Percentiles rank a stretch among this genome's conserved stretches.
These are phyloP conservation scores for sweet orange (Citrus sinensis) DNA, from an alignment of 345 rosid species.

Conservation along the genomic window DVS_A1.0 CM039164.1:959001-959500, in stretches of 20 bases:
- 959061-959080: too few relatives aligned
- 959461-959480: not conserved
- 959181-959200: slow-evolving; percentile 80
- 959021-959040: too few relatives aligned
- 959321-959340: slow-evolving; percentile 69
- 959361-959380: slow-evolving; percentile 78
- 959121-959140: not conserved
- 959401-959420: slow-evolving; percentile 77
- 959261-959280: slow-evolving; percentile 74
- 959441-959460: slow-evolving; percentile 2
- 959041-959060: too few relatives aligned
- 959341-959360: slow-evolving; percentile 79
- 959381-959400: slow-evolving; percentile 77
- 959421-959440: slow-evolving; percentile 58
- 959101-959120: not conserved
- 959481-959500: not conserved
- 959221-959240: slow-evolving; percentile 77
- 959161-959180: slow-evolving; percentile 48
- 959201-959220: slow-evolving; percentile 76
- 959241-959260: slow-evolving; percentile 73
- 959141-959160: slow-evolving; percentile 1
- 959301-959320: slow-evolving; percentile 72
- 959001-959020: too few relatives aligned
- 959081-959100: not conserved
- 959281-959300: slow-evolving; percentile 73